These are phyloP conservation scores for Tritrichomonas foetus DNA, from an alignment of 208 protist species.

Conservation along the genomic window DNA sequence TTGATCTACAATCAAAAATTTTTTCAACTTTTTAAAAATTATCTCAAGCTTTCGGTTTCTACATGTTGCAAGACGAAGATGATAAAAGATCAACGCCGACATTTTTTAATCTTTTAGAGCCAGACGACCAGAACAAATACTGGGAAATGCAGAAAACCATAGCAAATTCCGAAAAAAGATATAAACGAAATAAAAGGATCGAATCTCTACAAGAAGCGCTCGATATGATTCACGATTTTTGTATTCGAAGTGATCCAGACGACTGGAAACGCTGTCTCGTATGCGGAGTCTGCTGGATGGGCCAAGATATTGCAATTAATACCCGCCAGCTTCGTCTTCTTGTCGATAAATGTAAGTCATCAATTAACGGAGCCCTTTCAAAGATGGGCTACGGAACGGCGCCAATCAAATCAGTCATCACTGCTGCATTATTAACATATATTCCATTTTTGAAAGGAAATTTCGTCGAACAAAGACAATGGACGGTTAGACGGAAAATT, in stretches of 20 bases:
- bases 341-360: constrained; percentile 30
- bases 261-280: neutral
- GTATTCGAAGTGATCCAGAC: neutral
- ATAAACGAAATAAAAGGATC: neutral
- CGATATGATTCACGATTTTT: neutral
- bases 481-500: neutral
- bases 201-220: neutral
- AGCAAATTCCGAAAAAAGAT: neutral
- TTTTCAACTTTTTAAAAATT: too few species aligned
- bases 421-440: neutral
- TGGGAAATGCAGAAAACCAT: neutral
- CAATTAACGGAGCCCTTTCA: neutral
- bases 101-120: neutral
- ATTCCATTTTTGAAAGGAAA: constrained; percentile 36
- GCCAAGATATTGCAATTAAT: neutral
- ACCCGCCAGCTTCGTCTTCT: neutral
- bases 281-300: constrained; percentile 8
- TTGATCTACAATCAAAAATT: too few species aligned
- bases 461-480: constrained; percentile 40
- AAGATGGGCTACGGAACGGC: neutral
- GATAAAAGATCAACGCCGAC: neutral
- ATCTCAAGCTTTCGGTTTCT: too few species aligned
- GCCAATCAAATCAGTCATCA: neutral
- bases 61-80: too few species aligned
- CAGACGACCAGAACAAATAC: neutral